A percentile compares a stretch with the other conserved stretches of the same genome.
Conservation (phyloP, 106 monocot genomes). For the Dendrobium huoshanense region DNA sequence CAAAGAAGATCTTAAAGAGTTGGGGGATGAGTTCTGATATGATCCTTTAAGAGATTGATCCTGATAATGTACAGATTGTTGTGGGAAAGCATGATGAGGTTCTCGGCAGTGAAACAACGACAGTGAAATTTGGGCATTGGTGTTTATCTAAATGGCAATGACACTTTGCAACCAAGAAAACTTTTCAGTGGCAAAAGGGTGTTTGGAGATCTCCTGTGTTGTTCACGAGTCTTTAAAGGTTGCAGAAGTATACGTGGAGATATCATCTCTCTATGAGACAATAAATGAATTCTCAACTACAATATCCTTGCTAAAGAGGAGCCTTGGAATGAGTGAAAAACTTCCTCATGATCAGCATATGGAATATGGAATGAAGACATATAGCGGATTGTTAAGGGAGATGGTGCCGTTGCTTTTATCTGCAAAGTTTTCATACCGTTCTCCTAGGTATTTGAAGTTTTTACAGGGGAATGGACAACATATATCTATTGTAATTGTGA, state of each 20-base stretch:
- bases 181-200: constrained; percentile 52
- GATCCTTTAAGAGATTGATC: constrained; percentile 57
- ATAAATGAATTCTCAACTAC: constrained; percentile 62
- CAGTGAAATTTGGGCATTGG: constrained; percentile 54
- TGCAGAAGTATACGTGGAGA: constrained; percentile 61
- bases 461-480: no score
- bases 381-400: no score
- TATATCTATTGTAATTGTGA: no score
- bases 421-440: no score
- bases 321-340: constrained; percentile 50
- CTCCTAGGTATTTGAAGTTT: no score
- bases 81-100: constrained; percentile 67
- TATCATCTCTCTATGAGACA: constrained; percentile 21
- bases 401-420: no score
- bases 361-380: no score
- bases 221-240: constrained; percentile 61
- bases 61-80: constrained; percentile 76
- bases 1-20: constrained; percentile 55
- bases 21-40: constrained; percentile 57
- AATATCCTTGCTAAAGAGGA: constrained; percentile 58
- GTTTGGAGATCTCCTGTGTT: constrained; percentile 42
- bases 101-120: constrained; percentile 45
- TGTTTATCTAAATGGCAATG: constrained; percentile 75
- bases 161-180: constrained; percentile 67
- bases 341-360: neutral